Evolutionary conservation across 2,329 filamentous ascomycete genomes (phyloP).

Genomic region (Epichloe gansuensis): DNA sequence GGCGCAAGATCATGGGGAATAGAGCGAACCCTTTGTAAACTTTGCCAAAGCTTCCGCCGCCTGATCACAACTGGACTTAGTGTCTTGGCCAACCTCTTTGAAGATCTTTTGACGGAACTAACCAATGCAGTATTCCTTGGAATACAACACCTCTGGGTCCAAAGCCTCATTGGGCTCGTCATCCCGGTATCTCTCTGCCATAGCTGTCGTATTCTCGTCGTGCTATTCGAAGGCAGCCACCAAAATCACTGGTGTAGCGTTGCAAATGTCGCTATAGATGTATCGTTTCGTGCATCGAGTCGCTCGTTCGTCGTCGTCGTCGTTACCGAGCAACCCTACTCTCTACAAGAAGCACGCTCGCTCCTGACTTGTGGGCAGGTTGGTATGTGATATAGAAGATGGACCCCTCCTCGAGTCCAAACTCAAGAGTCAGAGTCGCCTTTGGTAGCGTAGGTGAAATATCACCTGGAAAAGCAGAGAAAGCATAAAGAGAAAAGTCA

Average conservation of each 20-base stretch:
- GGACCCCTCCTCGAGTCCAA: background rate
- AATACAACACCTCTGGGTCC: slow-evolving; percentile 85
- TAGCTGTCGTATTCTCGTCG: slow-evolving; percentile 12
- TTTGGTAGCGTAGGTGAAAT: background rate
- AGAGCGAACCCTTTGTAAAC: slow-evolving; percentile 80
- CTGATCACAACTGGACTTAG: slow-evolving; percentile 30
- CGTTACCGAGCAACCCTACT: background rate
- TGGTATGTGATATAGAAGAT: background rate
- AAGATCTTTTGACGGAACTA: slow-evolving; percentile 17
- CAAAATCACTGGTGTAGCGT: background rate
- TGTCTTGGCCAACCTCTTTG: slow-evolving; percentile 7
- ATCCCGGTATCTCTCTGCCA: slow-evolving; percentile 37
- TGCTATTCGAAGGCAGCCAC: background rate
- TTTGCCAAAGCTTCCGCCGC: slow-evolving; percentile 94
- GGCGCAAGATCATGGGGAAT: background rate
- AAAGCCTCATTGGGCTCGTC: slow-evolving; percentile 37
- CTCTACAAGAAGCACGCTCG: background rate
- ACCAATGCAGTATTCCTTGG: slow-evolving; percentile 85
- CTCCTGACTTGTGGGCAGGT: background rate
- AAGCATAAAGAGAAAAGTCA: background rate
- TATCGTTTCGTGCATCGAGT: background rate
- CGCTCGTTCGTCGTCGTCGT: background rate
- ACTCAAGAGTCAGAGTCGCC: background rate
- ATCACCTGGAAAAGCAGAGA: background rate
- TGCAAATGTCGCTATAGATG: background rate